phyloP scores from a whole-genome alignment of 192 early-diverging fungal genomes.

The Backusella parvicylindrica region DNA sequence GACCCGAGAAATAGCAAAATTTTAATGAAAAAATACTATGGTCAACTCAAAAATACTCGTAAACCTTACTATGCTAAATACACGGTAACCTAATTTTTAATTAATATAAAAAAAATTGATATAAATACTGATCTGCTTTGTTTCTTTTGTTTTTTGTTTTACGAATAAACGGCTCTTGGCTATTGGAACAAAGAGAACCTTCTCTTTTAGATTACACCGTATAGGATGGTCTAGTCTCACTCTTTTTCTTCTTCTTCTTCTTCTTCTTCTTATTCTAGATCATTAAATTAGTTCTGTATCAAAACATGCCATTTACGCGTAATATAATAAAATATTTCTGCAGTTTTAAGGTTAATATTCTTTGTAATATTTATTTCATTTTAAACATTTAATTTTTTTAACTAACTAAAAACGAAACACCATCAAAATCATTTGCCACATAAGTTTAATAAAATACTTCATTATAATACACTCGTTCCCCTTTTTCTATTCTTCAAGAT shows the following conservation, averaged over 20 bases:
- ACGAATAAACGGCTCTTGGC: neutral
- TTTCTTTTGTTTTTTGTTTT: neutral
- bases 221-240: neutral
- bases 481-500: neutral
- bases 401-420: neutral
- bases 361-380: neutral
- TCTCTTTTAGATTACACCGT: neutral
- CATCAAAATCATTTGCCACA: neutral
- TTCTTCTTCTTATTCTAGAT: neutral
- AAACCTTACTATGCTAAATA: neutral
- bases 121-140: neutral
- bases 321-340: neutral
- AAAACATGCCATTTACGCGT: neutral
- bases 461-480: neutral
- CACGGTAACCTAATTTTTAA: neutral
- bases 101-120: neutral
- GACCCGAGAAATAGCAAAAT: neutral
- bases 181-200: neutral
- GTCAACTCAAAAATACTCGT: neutral
- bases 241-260: neutral
- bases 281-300: neutral
- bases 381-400: neutral
- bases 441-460: neutral
- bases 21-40: neutral
- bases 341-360: neutral